Base-by-base conservation (phyloP, 2,329 filamentous ascomycete genomes). In the Sporothrix brasiliensis region DNA sequence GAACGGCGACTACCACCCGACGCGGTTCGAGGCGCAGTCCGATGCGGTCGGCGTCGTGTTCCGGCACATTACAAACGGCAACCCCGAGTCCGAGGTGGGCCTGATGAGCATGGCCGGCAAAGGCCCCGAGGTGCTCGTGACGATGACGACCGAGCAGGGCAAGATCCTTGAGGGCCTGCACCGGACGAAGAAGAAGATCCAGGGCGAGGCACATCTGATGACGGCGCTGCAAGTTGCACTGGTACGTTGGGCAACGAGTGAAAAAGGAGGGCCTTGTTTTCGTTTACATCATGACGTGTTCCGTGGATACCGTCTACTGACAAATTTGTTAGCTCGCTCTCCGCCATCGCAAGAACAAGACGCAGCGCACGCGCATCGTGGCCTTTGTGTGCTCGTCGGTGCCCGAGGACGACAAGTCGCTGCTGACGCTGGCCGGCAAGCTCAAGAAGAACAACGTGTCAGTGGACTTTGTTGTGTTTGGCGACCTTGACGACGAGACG, bases 91-190 rank as follows among this genome's bases (percentile, higher is more conserved):
- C 9, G 96, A 94, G 13, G 95, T 99, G 74, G 95, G 96, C 68
- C 85, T 99, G 74, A 97, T 99, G 94, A 97, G 93, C 82, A 98
- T 98, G 94, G 95, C 93, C 74, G 95, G 94, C 77, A 94, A 92
- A 79, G 94, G 93, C n/a, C 95, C 95, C 65, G 94, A 98, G 83
- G 94, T 99, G 74, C 88, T 99, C 74, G 96, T 95, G 71, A 99
- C 95, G 47, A 88, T 98, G 79, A 98, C 95, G 69, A 94, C 93
- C 72, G 96, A 99, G 81, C 93, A 95, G 78, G 95, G 95, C 81
- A 95, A 96, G 84, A 93, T 99, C 76, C 85, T 98, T 74, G 92
- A 97, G 73, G 94, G 94, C 69, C 84, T 97, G 81, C 94, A 94
- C 82, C 90, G 91, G 77, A 99, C 92, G 73, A 89, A 89, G 84